These are phyloP conservation scores for Botrytis porri DNA, from an alignment of 2,329 filamentous ascomycete genomes.

Conservation along the genomic window DNA sequence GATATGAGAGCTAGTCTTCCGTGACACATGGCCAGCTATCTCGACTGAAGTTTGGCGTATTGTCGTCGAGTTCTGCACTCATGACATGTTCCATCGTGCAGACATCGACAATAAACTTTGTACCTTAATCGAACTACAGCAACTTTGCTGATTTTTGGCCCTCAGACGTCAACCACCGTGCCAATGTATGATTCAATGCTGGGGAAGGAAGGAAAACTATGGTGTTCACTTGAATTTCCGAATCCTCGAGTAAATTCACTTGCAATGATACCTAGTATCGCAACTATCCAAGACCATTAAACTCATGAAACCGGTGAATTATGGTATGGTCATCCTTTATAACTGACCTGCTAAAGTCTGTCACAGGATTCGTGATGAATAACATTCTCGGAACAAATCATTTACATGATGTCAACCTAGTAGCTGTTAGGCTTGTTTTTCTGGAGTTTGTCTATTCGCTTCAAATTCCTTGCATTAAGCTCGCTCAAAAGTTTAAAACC, in stretches of 20 bases:
- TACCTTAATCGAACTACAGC: background rate
- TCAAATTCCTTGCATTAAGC: background rate
- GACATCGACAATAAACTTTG: background rate
- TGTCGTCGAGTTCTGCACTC: background rate
- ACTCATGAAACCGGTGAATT: no score
- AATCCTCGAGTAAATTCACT: background rate
- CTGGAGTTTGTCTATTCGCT: background rate
- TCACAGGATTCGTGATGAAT: background rate
- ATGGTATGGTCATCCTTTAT: background rate
- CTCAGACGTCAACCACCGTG: background rate
- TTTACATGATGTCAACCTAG: background rate
- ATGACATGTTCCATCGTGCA: background rate
- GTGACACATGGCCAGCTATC: no score
- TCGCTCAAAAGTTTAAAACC: background rate
- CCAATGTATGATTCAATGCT: no score
- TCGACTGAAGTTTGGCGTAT: background rate
- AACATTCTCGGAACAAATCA: background rate
- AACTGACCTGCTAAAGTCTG: background rate
- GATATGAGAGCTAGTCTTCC: background rate
- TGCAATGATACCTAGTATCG: background rate
- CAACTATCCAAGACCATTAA: background rate
- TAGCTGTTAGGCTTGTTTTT: background rate
- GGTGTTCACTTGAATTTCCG: background rate
- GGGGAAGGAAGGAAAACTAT: background rate
- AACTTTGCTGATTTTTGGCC: background rate